A percentile compares a stretch with the other conserved stretches of the same genome.
These are phyloP conservation scores for Cladophialophora carrionii DNA, from an alignment of 2,329 filamentous ascomycete species.

Conservation along the genomic window DNA sequence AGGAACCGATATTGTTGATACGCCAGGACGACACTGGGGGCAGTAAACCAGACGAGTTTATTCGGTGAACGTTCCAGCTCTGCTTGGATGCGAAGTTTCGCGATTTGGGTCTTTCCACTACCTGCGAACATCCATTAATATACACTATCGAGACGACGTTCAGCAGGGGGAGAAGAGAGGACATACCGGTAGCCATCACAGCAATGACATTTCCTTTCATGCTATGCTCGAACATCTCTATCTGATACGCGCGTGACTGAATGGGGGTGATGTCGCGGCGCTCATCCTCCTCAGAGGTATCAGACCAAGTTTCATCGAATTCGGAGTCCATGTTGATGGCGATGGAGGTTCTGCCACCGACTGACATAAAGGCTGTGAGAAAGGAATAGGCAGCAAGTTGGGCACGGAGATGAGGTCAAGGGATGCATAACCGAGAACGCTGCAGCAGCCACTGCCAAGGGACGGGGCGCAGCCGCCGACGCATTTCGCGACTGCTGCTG, in stretches of 20 bases:
- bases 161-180: neutral
- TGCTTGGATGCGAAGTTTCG: constrained; percentile 67
- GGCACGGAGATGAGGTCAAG: neutral
- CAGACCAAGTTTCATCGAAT: constrained; percentile 29
- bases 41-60: constrained; percentile 74
- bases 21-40: constrained; percentile 70
- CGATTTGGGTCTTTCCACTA: constrained; percentile 49
- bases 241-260: constrained; percentile 64
- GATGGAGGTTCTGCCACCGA: neutral
- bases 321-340: constrained; percentile 18
- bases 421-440: neutral
- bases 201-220: constrained; percentile 72
- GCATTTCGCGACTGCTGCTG: neutral
- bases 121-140: neutral
- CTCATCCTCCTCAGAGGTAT: constrained; percentile 21
- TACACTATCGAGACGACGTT: neutral
- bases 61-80: constrained; percentile 62
- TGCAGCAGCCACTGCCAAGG: neutral
- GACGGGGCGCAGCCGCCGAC: no score
- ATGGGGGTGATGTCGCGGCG: neutral
- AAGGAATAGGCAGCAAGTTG: neutral
- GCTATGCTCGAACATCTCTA: constrained; percentile 75
- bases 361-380: neutral
- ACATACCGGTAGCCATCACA: constrained; percentile 72
- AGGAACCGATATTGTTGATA: constrained; percentile 68